Evolutionary conservation across 371 early-diverging fungal species (phyloP).

Genomic region (Mortierella polycephala): DNA sequence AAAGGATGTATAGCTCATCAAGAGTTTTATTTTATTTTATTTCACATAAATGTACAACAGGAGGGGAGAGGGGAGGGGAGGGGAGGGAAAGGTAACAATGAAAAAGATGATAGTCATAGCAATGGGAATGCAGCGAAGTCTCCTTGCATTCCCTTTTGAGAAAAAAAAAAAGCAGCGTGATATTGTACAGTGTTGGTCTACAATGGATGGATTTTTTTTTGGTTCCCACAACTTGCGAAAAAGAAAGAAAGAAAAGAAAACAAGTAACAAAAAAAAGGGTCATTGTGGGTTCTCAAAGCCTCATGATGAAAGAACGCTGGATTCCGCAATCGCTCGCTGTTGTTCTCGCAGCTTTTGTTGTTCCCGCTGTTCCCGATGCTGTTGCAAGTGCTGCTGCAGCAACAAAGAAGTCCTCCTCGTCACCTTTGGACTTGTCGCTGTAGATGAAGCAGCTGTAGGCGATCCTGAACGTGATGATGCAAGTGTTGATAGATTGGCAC

Average conservation of each 20-base stretch:
- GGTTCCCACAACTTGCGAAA: neutral
- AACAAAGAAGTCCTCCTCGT: conserved; percentile 33
- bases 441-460: conserved; percentile 4
- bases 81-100: too few species aligned
- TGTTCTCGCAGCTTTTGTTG: conserved; percentile 22
- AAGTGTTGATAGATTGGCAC: neutral
- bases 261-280: neutral
- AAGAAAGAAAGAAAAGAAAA: neutral
- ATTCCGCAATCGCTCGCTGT: conserved; percentile 20
- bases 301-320: conserved; percentile 19
- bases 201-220: too few species aligned
- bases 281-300: neutral
- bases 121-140: too few species aligned
- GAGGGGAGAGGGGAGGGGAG: too few species aligned
- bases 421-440: conserved; percentile 20
- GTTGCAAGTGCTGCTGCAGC: conserved; percentile 42
- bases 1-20: neutral
- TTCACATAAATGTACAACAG: too few species aligned
- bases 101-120: too few species aligned
- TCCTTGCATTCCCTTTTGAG: too few species aligned
- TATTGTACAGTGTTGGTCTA: too few species aligned
- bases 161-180: too few species aligned
- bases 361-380: conserved; percentile 37
- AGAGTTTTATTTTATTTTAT: neutral
- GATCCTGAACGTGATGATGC: conserved; percentile 25